Evolutionary conservation across 2,329 filamentous ascomycete species (phyloP), one percentile per base, ranked within the genome.

Genomic region (Diaporthe sp.): DNA sequence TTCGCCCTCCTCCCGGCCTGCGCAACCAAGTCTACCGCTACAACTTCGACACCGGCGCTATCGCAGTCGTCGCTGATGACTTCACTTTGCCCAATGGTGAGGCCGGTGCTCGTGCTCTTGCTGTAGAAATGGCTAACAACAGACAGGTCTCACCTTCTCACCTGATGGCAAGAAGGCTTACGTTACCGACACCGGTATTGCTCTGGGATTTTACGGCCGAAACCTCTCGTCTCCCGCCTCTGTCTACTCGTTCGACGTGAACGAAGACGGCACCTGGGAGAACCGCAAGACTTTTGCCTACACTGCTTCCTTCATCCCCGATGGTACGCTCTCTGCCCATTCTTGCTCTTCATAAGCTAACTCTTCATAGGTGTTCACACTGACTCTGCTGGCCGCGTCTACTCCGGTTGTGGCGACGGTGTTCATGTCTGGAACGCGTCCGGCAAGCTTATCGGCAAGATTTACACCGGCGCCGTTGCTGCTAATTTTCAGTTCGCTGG

Each of bases 21-120:
- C 88, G 85, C 5, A 89, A 88, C 74, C 91, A 92, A 79, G 89
- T 92, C 0, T 93, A 92, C 80, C 86, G 90, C 3, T 88, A 88
- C 60, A 86, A 90, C 61, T 86, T 87, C 1, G 78, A 76, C 0
- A 91, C 87, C 0, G 88, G 88, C 0, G 87, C 88, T 1, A 82
- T 92, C 4, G 85, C 86, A 1, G 88, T 88, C 0, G 90, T 90
- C 4, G 90, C 90, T 0, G 91, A 92, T 78, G 90, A 86, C 0
- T 90, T 92, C 71, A 84, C 80, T 0, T 83, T 87, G 46, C 89
- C 89, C 0, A 92, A 92, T 76, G 91, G 85, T 85, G 75, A 70
- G 34, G 1, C 6, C 67, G 78, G 19, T 25, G 2, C 58, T 42
- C 65, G 22, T 4, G 19, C 7, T 13, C 8, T 3, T 49, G 0